Evolutionary conservation across 169 alveolate species (phyloP), one percentile per base, ranked within the genome.

Genomic region (Sarcocystis neurona): DNA sequence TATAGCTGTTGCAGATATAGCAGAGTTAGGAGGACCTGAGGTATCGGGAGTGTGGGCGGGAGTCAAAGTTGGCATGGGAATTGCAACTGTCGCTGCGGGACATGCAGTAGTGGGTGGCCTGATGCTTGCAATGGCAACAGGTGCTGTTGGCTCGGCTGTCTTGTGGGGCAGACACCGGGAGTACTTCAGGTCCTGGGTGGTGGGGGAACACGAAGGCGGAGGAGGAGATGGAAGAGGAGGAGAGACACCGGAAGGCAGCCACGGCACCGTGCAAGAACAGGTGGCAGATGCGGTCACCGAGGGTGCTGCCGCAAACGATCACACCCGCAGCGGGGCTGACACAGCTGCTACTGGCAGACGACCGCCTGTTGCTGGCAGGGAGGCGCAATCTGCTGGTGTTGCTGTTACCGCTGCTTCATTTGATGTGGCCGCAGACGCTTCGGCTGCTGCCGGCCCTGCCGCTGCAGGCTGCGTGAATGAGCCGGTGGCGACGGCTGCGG

Each of bases 41-140:
- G 90, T 86, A 32, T 70, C 85, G 75, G 90, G 90, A 0, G 74
- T 86, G 60, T 86, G 90, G 90, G 90, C 90, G 39, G 84, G 90
- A 34, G 77, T 86, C 32, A 86, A 86, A 44, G 90, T 86, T 46
- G 90, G 90, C 20, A 39, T 86, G 3, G 90, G 90, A 27, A 47
- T 86, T 41, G 90, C 85, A 44, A 74, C 90, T 43, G 53, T 86
- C 60, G 90, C 90, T 8, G 70, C 90, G 20, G 90, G 90, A 20
- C 90, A 86, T 56, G 18, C 53, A 63, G n/a, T 86, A 18, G 23
- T 86, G 85, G 90, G 90, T 2, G 90, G 90, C 0, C 77, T 82
- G 47, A 86, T 86, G 90, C 78, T 86, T 0, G 90, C 90, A 18
- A 82, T 74, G 86, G 90, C 90, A 6, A 74, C 90, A 32, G 48